Evolutionary conservation across 306 rosid species (phyloP).

Genomic region (Trifolium dubium): DNA sequence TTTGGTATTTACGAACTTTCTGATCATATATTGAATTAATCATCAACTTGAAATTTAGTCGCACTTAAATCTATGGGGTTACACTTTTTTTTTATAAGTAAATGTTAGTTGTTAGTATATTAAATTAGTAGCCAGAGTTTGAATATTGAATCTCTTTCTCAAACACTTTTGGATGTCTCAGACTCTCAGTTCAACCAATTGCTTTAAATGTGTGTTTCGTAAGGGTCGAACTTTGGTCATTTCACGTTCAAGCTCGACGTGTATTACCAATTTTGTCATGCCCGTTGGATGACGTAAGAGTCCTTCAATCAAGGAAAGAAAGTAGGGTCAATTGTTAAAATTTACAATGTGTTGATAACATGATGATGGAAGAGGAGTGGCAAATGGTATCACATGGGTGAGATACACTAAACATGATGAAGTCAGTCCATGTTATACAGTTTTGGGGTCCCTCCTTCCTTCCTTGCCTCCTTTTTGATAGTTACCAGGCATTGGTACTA

Average conservation of each 20-base stretch:
- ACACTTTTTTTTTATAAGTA: neutral
- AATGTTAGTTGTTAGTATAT: neutral
- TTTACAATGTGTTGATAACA: constrained; percentile 39
- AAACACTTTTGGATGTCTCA: neutral
- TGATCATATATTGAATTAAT: neutral
- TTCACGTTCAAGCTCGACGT: neutral
- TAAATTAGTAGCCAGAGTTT: neutral
- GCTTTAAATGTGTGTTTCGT: neutral
- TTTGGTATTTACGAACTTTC: neutral
- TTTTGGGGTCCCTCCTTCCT: constrained; percentile 47
- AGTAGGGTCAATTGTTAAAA: constrained; percentile 38
- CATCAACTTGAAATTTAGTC: neutral
- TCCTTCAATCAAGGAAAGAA: constrained; percentile 38
- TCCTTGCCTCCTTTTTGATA: constrained; percentile 41
- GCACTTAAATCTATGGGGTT: neutral
- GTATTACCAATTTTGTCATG: neutral
- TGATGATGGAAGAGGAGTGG: constrained; percentile 46
- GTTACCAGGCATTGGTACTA: constrained; percentile 53
- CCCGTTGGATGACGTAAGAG: neutral
- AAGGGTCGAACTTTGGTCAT: neutral
- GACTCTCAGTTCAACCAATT: neutral
- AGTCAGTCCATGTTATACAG: constrained; percentile 55
- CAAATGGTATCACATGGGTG: constrained; percentile 65
- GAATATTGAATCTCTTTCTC: neutral
- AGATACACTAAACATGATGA: constrained; percentile 43